A percentile compares a stretch with the other conserved stretches of the same genome.
phyloP scores from a whole-genome alignment of 768 basidiomycete genomes.

The Pleurotus pulmonarius region DNA sequence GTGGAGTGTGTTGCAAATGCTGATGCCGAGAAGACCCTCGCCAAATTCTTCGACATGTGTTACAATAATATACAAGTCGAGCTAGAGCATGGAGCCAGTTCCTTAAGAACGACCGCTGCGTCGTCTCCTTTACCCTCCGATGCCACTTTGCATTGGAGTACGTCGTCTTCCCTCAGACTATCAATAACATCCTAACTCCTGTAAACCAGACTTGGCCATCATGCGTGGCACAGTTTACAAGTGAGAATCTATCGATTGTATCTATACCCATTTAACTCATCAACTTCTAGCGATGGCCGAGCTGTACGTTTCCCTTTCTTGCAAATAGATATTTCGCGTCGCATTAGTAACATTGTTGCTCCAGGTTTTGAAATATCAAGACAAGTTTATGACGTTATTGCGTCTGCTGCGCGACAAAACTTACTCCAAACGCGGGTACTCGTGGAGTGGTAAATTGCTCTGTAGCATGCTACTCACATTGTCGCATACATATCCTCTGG shows the following conservation, averaged over 20 bases:
- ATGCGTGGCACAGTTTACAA: conserved; percentile 78
- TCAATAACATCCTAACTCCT: conserved; percentile 7
- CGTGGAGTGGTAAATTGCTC: conserved; percentile 75
- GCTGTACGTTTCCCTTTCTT: conserved; percentile 38
- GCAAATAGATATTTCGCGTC: neutral
- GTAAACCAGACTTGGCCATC: conserved; percentile 59
- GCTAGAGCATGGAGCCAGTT: conserved; percentile 82
- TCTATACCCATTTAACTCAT: too few species aligned
- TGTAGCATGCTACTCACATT: conserved; percentile 69
- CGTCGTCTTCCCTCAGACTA: conserved; percentile 9
- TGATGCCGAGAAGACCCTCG: conserved; percentile 70
- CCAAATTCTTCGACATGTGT: conserved; percentile 76
- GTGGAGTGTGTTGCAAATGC: conserved; percentile 85
- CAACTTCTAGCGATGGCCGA: conserved; percentile 45
- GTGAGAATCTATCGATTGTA: conserved; percentile 34
- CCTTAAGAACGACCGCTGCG: conserved; percentile 64
- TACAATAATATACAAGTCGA: conserved; percentile 66
- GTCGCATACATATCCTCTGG: conserved; percentile 76
- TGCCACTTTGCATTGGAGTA: conserved; percentile 87
- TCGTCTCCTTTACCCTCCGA: conserved; percentile 72
- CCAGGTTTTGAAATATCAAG: conserved; percentile 65
- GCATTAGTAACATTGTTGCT: neutral
- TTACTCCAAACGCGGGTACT: conserved; percentile 77
- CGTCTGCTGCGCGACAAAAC: conserved; percentile 65
- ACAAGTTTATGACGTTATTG: conserved; percentile 58